Evolutionary conservation across 208 protist genomes (phyloP).

Genomic region (Leptomonas pyrrhocoris): DNA sequence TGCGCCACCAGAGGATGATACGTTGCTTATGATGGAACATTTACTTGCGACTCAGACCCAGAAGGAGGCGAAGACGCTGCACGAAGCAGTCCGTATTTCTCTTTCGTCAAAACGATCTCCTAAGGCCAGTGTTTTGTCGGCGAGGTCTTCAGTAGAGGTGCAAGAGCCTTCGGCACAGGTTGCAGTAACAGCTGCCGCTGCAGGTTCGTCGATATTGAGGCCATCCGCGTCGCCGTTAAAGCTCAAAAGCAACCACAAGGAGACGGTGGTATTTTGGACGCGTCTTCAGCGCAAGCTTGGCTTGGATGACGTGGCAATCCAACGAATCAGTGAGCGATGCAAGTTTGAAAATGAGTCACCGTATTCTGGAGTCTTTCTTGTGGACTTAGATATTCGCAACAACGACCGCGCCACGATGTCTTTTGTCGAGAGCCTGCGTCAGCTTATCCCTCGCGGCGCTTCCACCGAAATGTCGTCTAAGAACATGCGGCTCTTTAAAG

Average conservation of each 20-base stretch:
- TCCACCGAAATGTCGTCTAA: neutral
- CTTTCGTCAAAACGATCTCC: neutral
- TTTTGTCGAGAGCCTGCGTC: constrained; percentile 14
- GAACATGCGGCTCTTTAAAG: constrained; percentile 9
- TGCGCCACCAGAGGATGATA: neutral
- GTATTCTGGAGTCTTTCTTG: constrained; percentile 42
- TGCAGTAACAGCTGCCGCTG: too few species aligned
- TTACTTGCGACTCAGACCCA: neutral
- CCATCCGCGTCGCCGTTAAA: neutral
- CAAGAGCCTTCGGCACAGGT: neutral
- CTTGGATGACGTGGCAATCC: constrained; percentile 3
- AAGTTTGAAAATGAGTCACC: constrained; percentile 31
- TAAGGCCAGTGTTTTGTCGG: neutral
- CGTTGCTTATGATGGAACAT: neutral
- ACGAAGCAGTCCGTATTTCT: neutral
- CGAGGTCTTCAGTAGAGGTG: neutral
- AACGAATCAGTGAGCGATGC: constrained; percentile 5
- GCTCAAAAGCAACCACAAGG: constrained; percentile 3
- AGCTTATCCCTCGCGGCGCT: neutral
- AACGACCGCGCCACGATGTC: constrained; percentile 20
- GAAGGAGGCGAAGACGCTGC: too few species aligned
- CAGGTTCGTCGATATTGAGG: neutral
- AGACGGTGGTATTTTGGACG: constrained; percentile 10
- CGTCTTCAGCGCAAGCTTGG: constrained; percentile 1
- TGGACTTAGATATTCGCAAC: constrained; percentile 38